Evolutionary conservation across 225 moss, liverwort and hornwort species (phyloP), one percentile per base, ranked within the genome.

Genomic region (Sphagnum tenellum): DNA sequence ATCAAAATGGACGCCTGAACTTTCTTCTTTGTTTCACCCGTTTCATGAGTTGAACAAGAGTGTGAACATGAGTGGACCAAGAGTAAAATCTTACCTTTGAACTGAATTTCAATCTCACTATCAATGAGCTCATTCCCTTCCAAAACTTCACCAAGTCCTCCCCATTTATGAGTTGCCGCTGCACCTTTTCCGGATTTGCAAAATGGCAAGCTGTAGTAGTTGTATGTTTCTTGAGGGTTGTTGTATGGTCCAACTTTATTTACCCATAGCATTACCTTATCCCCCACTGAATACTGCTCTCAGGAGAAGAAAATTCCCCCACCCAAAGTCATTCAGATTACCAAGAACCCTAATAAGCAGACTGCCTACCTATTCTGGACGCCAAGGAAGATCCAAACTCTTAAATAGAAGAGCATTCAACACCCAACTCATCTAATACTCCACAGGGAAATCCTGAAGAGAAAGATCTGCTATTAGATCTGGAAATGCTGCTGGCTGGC

Each of bases 191-290:
- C 88, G 8, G 92, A 83, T 57, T 73, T 90, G 89, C 96, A 98
- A 70, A 92, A 98, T 13, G 96, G 96, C 70, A 98, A 55, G 67
- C 92, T 92, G 76, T 98, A 98, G 76, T 98, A 98, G 68, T 98
- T 98, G 73, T 98, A 98, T 3, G 92, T 98, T 72, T 98, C 96
- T 72, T 98, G 96, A 11, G 96, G 96, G 66, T 98, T 98, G 79
- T 98, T 90, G 78, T 92, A 98, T 9, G 96, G 96, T 48, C 96
- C 96, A 11, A 92, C 92, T 76, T 98, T 98, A 80, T 98, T 98
- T 8, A 98, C 96, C 96, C 96, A 98, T 44, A 98, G 76, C 64
- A 87, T 77, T 61, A 98, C 92, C 57, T 60, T 69, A 45, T 98
- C 96, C 13, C 88, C 88, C 59, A 75, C 71, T 12, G 49, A 72